These are phyloP conservation scores for Schoenoplectus triqueter DNA, from an alignment of 202 grass and related monocot species.

Conservation along the genomic window DNA sequence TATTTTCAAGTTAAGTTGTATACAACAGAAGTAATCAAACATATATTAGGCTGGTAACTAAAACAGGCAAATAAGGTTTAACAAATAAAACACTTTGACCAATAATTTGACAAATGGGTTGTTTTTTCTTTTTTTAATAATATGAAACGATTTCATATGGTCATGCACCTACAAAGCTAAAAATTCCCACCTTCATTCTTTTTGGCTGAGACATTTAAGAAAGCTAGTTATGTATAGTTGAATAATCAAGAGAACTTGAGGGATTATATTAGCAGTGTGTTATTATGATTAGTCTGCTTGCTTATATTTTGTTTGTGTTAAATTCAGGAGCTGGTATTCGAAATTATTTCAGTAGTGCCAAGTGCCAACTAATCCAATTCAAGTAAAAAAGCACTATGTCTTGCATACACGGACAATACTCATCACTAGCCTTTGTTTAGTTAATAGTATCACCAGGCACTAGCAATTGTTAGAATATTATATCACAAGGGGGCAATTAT, in stretches of 20 bases:
- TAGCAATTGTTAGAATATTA: conserved; percentile 31
- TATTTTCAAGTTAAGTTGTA: not conserved
- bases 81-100: not conserved
- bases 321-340: not conserved
- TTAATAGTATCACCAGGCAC: not conserved
- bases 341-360: not conserved
- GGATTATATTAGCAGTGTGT: not conserved
- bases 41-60: not conserved
- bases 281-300: not conserved
- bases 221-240: not conserved
- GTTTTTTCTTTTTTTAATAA: not conserved
- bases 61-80: not conserved
- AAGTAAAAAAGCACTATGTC: not conserved
- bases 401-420: not conserved
- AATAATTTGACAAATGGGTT: not conserved
- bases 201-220: not conserved
- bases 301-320: too few relatives aligned
- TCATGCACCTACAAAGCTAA: not conserved
- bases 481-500: conserved; percentile 16
- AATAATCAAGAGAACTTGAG: not conserved
- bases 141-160: not conserved
- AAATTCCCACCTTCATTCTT: not conserved
- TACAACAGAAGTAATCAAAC: not conserved
- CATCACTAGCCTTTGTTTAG: not conserved
- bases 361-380: not conserved